Evolutionary conservation across 2,329 filamentous ascomycete genomes (phyloP), one percentile per base, ranked within the genome.

Genomic region (Dothistroma septosporum): DNA sequence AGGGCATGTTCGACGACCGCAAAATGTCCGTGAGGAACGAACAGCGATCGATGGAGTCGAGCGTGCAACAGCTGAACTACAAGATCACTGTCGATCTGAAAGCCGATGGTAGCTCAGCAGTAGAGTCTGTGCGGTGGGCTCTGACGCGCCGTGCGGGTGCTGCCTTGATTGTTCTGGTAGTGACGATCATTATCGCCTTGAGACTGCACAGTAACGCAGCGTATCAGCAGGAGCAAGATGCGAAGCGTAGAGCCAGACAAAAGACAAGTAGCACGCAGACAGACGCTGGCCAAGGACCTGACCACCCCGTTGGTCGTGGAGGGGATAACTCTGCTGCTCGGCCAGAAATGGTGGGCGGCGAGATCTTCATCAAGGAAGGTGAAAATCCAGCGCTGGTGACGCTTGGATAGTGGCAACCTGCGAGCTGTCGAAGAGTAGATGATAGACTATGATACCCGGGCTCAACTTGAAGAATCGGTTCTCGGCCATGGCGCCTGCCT

Each of bases 1-100:
- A 92, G 73, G 93, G 91, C 60, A 89, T 97, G 83, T 97, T 97
- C 74, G 93, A 97, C 72, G 93, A 99, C 73, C 86, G 95, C 48
- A 94, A 93, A 74, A 96, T 97, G 90, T 85, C 86, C 1, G 92
- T 96, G 1, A 82, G 92, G 58, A 90, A 93, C 75, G 90, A 97
- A 74, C 92, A 97, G 76, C 87, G 92, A 72, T 82, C 83, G 7
- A 88, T 90, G 71, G 93, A 97, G 72, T 90, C 89, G 55, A 87
- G 87, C 69, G 88, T 91, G 64, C 92, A 97, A 80, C 89, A 96
- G 78, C 83, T 97, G 68, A 96, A 93, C 76, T 96, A 97, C 77
- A 94, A 96, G 74, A 97, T 99, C 75, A 95, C 90, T 22, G 91
- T 96, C 33, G 83, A 85, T 46, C 83, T 99, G 48, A 95, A 91